Percentiles rank a stretch among this genome's conserved stretches.
phyloP scores from a whole-genome alignment of 2,329 filamentous ascomycete species.

The Exophiala mesophila region DNA sequence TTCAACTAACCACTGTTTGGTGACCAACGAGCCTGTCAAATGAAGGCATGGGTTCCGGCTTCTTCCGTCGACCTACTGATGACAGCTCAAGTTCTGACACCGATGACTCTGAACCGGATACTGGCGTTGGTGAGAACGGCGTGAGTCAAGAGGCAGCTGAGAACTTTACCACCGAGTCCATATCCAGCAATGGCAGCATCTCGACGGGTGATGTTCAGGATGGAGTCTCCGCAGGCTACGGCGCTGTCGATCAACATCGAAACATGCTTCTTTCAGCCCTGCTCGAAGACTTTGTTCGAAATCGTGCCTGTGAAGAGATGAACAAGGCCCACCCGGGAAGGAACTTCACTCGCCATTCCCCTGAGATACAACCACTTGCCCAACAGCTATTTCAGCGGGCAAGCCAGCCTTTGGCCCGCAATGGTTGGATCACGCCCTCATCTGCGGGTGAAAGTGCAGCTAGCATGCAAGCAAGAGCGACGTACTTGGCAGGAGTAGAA shows the following conservation, averaged over 20 bases:
- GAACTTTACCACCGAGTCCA: slow-evolving; percentile 19
- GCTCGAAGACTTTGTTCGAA: slow-evolving; percentile 42
- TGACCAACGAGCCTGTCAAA: not conserved
- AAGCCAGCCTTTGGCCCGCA: slow-evolving; percentile 38
- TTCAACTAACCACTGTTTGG: slow-evolving; percentile 7
- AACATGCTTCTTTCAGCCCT: slow-evolving; percentile 40
- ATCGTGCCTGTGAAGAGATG: slow-evolving; percentile 40
- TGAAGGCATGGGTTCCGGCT: slow-evolving; percentile 19
- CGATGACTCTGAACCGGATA: slow-evolving; percentile 7
- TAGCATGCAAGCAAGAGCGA: slow-evolving; percentile 13
- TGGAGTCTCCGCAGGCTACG: not conserved
- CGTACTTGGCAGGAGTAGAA: slow-evolving; percentile 42
- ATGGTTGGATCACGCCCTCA: slow-evolving; percentile 38
- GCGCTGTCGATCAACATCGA: slow-evolving; percentile 20
- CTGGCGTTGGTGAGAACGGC: not conserved
- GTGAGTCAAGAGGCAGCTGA: slow-evolving; percentile 9
- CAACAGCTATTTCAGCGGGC: slow-evolving; percentile 39
- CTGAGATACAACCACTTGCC: slow-evolving; percentile 40
- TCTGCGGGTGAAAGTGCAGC: slow-evolving; percentile 33
- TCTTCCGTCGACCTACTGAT: slow-evolving; percentile 22
- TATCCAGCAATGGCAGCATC: slow-evolving; percentile 21
- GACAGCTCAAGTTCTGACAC: slow-evolving; percentile 14
- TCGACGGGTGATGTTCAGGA: slow-evolving; percentile 16
- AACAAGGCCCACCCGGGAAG: slow-evolving; percentile 35
- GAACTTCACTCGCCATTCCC: slow-evolving; percentile 37